Base-by-base conservation (phyloP, 140 eudicot genomes). In the Ambrosia hybrid region DNA sequence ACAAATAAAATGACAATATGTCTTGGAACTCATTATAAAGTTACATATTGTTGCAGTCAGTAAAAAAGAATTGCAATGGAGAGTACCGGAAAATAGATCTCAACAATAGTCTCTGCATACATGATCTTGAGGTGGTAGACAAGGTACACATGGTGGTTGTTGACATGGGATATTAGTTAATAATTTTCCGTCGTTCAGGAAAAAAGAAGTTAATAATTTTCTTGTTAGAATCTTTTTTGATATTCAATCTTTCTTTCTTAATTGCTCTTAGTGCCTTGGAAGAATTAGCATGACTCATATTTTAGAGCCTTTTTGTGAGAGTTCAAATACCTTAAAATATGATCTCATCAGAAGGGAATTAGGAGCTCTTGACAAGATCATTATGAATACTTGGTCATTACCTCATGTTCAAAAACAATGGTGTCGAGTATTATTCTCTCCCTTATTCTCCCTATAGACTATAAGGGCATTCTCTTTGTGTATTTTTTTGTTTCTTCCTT, bases 11-110 rank as follows among this genome's bases (percentile, higher is more conserved):
- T 6, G 46, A 1, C 1, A 41, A 41, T 41, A 41, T 5, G 1
- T 41, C 46, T 41, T 6, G 52, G 3, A 72, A 59, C 17, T 3
- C 34, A 30, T 30, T 30, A 21, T 21, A 21, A 9, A 49, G 39
- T 36, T 2, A 63, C 6, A 39, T 36, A 39, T 56, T 55, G 61
- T 55, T 62, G 51, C 62, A 80, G 80, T 68, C 80, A n/a, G n/a
- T 57, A 6, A 37, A 74, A 45, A 14, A 34, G 36, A 53, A 63
- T n/a, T 80, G 84, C 65, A 33, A 48, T 1, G 80, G 77, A 33
- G 80, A 74, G 67, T 80, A 80, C 73, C 43, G 74, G 63, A 74
- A 69, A 0, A 73, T 75, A 48, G 79, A 75, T 62, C 65, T 77
- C 34, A 17, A 49, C 10, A 80, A 80, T 26, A 59, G 16, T 74